Evolutionary conservation across 495 filamentous ascomycete species (phyloP), one percentile per base, ranked within the genome.

Genomic region (Cercophora newfieldiana): DNA sequence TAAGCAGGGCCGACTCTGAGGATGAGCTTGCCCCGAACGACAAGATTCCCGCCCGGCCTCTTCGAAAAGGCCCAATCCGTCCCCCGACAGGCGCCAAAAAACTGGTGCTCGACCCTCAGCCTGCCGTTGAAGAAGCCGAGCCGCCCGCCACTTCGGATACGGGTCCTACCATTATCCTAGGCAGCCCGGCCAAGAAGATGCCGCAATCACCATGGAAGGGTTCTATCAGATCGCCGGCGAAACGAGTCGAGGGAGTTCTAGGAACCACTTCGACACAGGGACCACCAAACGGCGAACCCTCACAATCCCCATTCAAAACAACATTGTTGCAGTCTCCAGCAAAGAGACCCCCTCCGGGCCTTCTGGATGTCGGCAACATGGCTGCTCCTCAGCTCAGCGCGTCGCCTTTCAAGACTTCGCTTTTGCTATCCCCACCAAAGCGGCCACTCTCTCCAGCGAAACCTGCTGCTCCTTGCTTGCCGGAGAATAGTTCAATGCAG

Each of bases 1-100:
- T 78, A 50, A 76, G 71, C 54, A 74, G 79, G 21, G 76, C 65
- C 21, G 74, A 75, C 19, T 84, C 83, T 5, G 83, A 86, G 37
- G 83, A 86, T 59, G 84, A 87, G 68, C 77, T 86, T 21, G 82
- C 79, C n/a, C 78, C 77, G 10, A 72, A 77, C 21, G 83, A 84
- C 67, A 83, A 85, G 59, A 76, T 78, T 1, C 79, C 79, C 6
- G 74, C 83, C 18, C 77, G 80, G 63, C 76, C 80, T 3, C 69
- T 84, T 63, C 77, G 76, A 75, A 82, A 80, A 73, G 79, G 77
- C 44, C 83, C 84, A 21, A 77, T 77, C 59, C 79, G 76, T 31
- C 68, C 71, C 28, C 68, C 70, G 3, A 55, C 55, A 0, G 63
- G 63, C 0, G 57, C 68, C 22, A 71, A 71, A 19, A 76, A 76